Conservation (phyloP, 1,139 yeast species). For the Magnusiomyces suaveolens region DNA sequence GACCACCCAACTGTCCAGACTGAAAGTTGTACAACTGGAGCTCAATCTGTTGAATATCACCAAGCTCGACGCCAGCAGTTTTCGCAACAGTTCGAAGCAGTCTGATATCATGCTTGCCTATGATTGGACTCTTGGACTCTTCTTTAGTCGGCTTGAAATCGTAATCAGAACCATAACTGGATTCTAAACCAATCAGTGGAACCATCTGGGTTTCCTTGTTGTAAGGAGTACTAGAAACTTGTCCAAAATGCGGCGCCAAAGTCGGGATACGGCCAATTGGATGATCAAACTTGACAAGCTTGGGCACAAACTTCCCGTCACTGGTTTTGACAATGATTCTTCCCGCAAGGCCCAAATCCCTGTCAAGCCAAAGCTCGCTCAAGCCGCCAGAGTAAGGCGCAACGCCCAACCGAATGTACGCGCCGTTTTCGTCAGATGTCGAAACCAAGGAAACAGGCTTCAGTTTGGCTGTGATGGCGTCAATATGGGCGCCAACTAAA, state of each 20-base stretch:
- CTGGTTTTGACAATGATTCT: conserved; percentile 49
- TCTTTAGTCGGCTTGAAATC: conserved; percentile 33
- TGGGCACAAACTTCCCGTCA: conserved; percentile 37
- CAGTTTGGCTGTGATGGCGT: conserved; percentile 57
- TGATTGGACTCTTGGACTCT: conserved; percentile 42
- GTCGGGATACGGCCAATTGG: conserved; percentile 84
- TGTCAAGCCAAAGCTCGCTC: conserved; percentile 70
- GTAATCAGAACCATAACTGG: conserved; percentile 8
- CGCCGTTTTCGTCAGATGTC: conserved; percentile 39
- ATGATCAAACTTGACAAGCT: conserved; percentile 60
- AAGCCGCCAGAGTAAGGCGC: conserved; percentile 81
- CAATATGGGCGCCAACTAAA: conserved; percentile 83
- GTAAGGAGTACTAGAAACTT: conserved; percentile 59
- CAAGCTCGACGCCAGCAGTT: conserved; percentile 42
- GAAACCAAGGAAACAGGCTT: conserved; percentile 70
- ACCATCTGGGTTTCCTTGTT: conserved; percentile 73
- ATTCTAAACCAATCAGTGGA: conserved; percentile 60
- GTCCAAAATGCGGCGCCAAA: conserved; percentile 78
- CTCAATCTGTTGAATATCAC: conserved; percentile 72
- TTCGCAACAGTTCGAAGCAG: conserved; percentile 58
- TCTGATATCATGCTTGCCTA: conserved; percentile 59
- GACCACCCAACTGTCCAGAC: conserved; percentile 69
- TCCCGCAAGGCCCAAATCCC: conserved; percentile 82
- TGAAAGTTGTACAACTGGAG: conserved; percentile 72
- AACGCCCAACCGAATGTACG: conserved; percentile 74